A percentile compares a stretch with the other conserved stretches of the same genome.
Conservation (phyloP, 768 basidiomycete genomes). For the Asterophora parasitica region DNA sequence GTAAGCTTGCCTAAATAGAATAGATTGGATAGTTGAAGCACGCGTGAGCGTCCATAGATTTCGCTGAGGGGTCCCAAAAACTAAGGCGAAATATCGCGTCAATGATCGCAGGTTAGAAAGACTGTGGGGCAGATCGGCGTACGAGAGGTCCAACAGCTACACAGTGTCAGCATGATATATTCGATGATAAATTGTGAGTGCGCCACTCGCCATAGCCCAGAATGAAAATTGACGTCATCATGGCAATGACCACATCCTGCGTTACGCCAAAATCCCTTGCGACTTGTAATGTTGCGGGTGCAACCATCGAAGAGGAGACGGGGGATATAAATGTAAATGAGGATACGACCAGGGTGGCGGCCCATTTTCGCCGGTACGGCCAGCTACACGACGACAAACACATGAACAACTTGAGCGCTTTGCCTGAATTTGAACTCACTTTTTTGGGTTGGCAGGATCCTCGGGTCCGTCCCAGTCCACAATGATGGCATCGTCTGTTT, state of each 20-base stretch:
- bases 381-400: slow-evolving; percentile 35
- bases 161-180: not conserved
- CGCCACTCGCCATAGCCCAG: slow-evolving; percentile 49
- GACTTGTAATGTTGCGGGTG: slow-evolving; percentile 54
- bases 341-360: slow-evolving; percentile 15
- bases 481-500: slow-evolving; percentile 22
- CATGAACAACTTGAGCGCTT: not conserved
- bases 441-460: slow-evolving; percentile 55
- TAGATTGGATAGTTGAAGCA: slow-evolving; percentile 60
- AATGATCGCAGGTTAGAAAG: not conserved
- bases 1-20: slow-evolving; percentile 57
- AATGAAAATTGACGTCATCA: slow-evolving; percentile 53
- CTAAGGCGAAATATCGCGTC: slow-evolving; percentile 15
- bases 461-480: slow-evolving; percentile 63
- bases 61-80: slow-evolving; percentile 63
- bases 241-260: slow-evolving; percentile 40
- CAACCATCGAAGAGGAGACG: slow-evolving; percentile 70
- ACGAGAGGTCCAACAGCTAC: slow-evolving; percentile 51
- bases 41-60: slow-evolving; percentile 60
- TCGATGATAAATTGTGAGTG: not conserved
- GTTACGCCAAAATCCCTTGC: slow-evolving; percentile 52
- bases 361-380: slow-evolving; percentile 57
- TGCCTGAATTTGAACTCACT: slow-evolving; percentile 29
- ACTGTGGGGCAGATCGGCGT: slow-evolving; percentile 11
- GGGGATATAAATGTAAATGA: slow-evolving; percentile 66